Evolutionary conservation across 441 rosid species (phyloP).

Genomic region (Croton laevigatus): DNA sequence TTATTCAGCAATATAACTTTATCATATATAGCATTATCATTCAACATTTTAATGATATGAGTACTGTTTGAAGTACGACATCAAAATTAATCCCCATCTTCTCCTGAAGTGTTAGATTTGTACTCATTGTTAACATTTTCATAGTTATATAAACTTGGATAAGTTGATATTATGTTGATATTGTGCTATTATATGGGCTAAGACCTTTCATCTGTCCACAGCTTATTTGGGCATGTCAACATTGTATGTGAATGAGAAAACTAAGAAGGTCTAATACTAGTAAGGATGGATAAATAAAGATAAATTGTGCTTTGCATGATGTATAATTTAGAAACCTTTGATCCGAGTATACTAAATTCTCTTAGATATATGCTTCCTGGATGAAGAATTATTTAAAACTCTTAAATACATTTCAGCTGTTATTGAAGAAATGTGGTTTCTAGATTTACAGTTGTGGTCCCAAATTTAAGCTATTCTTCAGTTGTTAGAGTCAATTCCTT

Average conservation of each 20-base stretch:
- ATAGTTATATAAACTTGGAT: background rate
- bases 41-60: background rate
- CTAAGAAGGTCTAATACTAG: background rate
- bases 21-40: conserved; percentile 8
- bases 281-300: background rate
- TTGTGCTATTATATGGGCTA: background rate
- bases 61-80: too few relatives aligned
- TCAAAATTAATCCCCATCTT: too few relatives aligned
- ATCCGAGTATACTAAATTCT: background rate
- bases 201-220: background rate
- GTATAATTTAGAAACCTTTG: background rate
- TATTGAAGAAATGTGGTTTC: too few relatives aligned
- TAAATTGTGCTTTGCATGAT: background rate
- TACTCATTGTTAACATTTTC: conserved; percentile 5
- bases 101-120: background rate
- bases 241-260: background rate
- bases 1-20: background rate
- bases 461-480: too few relatives aligned
- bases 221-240: background rate
- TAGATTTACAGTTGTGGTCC: too few relatives aligned
- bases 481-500: too few relatives aligned
- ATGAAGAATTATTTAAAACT: too few relatives aligned
- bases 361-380: background rate
- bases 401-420: too few relatives aligned
- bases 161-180: background rate